phyloP scores from a whole-genome alignment of 345 rosid species.

The Schrenkiella parvula region DNA sequence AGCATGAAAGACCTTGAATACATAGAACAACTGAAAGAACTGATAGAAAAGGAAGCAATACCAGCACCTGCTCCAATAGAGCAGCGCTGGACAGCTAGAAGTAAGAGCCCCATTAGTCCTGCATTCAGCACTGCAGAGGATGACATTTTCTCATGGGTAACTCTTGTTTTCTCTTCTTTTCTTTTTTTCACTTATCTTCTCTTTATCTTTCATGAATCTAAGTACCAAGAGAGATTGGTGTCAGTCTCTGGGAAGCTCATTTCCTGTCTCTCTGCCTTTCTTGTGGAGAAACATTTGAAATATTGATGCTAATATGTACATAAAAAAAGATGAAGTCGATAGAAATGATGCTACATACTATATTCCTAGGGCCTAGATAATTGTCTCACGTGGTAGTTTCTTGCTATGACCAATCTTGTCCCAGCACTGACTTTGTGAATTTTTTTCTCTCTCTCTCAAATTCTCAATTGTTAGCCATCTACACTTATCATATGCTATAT shows the following conservation, averaged over 20 bases:
- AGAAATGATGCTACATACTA: background rate
- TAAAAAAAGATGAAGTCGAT: background rate
- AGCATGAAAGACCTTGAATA: conserved; percentile 90
- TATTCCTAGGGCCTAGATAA: background rate
- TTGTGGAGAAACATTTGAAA: background rate
- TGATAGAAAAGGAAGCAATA: conserved; percentile 71
- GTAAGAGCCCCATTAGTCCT: conserved; percentile 84
- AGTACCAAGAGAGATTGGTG: background rate
- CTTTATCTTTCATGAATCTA: background rate
- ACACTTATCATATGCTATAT: background rate
- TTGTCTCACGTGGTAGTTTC: background rate
- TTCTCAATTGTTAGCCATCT: background rate
- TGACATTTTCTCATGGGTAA: conserved; percentile 92
- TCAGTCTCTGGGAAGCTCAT: background rate
- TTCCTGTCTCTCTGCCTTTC: background rate
- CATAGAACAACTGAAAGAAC: conserved; percentile 73
- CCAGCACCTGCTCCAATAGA: conserved; percentile 94
- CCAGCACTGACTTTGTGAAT: background rate
- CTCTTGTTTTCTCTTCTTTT: background rate
- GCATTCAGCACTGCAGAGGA: conserved; percentile 73
- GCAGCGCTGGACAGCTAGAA: conserved; percentile 92
- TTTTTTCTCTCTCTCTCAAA: background rate
- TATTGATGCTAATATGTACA: background rate
- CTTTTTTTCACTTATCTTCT: background rate
- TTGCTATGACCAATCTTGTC: conserved; percentile 1